phyloP scores from a whole-genome alignment of 192 early-diverging fungal genomes.

The Obelidium mucronatum region DNA sequence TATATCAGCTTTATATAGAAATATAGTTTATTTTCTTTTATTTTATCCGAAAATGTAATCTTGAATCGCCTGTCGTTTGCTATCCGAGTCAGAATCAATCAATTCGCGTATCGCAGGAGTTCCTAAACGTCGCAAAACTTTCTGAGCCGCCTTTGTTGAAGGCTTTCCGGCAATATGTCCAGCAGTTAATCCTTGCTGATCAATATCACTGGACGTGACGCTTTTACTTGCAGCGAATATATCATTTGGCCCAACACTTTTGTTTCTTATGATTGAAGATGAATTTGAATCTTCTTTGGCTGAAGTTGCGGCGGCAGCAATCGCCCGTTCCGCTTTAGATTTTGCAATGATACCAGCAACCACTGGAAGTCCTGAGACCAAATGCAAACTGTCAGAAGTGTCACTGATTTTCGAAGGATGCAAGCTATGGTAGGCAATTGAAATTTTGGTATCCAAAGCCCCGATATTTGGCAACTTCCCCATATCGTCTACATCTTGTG shows the following conservation, averaged over 20 bases:
- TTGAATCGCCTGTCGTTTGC: slow-evolving; percentile 9
- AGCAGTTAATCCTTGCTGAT: neutral
- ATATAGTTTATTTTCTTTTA: slow-evolving; percentile 7
- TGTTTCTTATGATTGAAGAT: neutral
- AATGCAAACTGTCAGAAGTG: neutral
- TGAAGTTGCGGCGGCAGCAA: neutral
- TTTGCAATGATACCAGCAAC: neutral
- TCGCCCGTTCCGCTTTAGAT: neutral
- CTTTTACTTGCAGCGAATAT: neutral
- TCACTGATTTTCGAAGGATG: neutral
- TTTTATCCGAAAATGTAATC: slow-evolving; percentile 20
- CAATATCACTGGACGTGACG: neutral
- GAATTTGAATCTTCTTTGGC: neutral
- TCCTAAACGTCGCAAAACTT: neutral
- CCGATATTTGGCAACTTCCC: neutral
- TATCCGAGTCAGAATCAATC: slow-evolving; percentile 2
- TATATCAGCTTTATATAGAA: neutral
- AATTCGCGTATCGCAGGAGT: slow-evolving; percentile 15
- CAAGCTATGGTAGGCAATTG: slow-evolving; percentile 12
- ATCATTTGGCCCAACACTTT: neutral
- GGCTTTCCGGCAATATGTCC: neutral
- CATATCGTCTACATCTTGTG: neutral
- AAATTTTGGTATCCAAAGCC: neutral
- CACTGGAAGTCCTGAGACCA: neutral
- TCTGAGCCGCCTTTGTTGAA: neutral